Base-by-base conservation (phyloP, 1,139 yeast genomes). In the Blastobotrys elegans region DNA sequence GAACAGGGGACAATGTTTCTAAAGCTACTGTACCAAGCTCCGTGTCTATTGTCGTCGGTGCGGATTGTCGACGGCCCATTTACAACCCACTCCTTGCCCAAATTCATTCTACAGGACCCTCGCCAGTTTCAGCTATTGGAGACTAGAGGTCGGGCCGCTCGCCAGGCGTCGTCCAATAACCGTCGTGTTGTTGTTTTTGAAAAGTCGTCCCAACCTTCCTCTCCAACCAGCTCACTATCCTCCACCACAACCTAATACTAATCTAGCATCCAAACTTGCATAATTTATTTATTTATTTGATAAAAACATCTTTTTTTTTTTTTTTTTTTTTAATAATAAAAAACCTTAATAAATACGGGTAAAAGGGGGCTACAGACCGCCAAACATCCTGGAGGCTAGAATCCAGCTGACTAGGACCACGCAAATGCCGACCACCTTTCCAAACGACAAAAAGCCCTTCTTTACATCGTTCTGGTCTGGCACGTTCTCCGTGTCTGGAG, bases 361-460 rank as follows among this genome's bases (percentile, higher is more conserved):
- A 33, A 10, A 10, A 6, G 7, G 22, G n/a, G n/a, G 26, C 35
- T 24, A 16, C 8, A 30, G 3, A 13, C 35, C 8, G 20, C 41
- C 43, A 26, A 51, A 40, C 30, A 47, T 6, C 27, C 52, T 20
- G 6, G 52, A 47, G 11, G 58, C 59, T 13, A 56, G 43, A 17
- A 54, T 50, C 55, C 56, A 56, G 40, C 57, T 48, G 18, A 54
- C 55, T 17, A 56, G 35, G 21, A 56, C 38, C 21, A 56, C 51
- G 24, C 52, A 50, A 5, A 55, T 52, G 17, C 56, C 56, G 16
- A 56, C 10, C 29, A 48, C 45, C 46, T 54, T 52, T 33, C 53
- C 56, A 21, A 35, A n/a, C 31, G 39, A 32, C 11, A 41, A 41
- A 14, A 41, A 41, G n/a, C 44, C 44, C n/a, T 31, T 31, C 43